Conservation (phyloP, 495 filamentous ascomycete species). For the Daldinia caldariorum region DNA sequence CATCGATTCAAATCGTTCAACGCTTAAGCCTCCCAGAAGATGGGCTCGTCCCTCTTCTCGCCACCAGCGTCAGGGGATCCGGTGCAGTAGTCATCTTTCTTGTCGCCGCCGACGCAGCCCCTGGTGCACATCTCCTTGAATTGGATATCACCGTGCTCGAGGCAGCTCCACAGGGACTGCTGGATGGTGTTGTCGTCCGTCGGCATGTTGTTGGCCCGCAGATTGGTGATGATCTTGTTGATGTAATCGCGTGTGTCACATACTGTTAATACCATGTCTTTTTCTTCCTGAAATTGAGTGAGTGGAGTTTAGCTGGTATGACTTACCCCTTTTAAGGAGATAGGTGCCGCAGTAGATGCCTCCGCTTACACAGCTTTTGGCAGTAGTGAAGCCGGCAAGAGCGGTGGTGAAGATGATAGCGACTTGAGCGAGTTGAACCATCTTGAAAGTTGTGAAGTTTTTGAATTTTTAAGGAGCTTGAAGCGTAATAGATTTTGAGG, state of each 20-base stretch:
- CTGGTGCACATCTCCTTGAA: slow-evolving; percentile 2
- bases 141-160: background rate
- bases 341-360: slow-evolving; percentile 2
- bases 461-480: background rate
- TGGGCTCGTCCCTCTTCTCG: background rate
- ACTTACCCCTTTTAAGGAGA: background rate
- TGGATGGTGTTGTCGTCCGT: background rate
- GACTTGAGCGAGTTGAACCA: slow-evolving; percentile 2
- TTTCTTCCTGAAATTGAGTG: no score
- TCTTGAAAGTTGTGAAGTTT: background rate
- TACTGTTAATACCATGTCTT: background rate
- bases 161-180: background rate
- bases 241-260: background rate
- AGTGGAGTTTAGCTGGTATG: background rate
- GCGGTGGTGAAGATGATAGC: background rate
- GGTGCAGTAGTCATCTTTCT: background rate
- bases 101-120: background rate
- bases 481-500: background rate
- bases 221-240: background rate
- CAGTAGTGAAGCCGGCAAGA: background rate
- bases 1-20: background rate
- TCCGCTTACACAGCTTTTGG: background rate
- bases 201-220: background rate
- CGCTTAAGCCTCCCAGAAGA: background rate
- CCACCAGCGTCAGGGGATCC: background rate